Evolutionary conservation across 2,329 filamentous ascomycete species (phyloP), one percentile per base, ranked within the genome.

Genomic region (Sarocladiaceae sp.): DNA sequence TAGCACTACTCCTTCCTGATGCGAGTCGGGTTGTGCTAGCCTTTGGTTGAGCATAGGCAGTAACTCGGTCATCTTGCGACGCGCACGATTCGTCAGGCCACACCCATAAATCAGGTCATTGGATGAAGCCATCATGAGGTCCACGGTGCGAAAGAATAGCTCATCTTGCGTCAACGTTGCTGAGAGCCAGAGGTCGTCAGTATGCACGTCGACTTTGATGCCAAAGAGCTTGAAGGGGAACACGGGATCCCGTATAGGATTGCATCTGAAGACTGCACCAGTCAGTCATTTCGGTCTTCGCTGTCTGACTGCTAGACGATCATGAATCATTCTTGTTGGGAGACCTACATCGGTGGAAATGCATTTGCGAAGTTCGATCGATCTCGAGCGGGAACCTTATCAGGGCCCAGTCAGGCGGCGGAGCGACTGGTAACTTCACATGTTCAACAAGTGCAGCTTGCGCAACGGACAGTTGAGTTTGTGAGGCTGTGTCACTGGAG

Each of bases 181-280:
- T 12, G 37, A 18, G 15, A 39, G 25, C 25, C 18, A 40, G n/a
- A 33, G 17, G 15, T 29, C 18, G 13, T 44, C 37, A 6, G 36
- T 20, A 18, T 40, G 36, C 13, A 44, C 28, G 18, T 52, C 37
- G 23, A 52, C 28, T 15, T 25, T 11, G n/a, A 52, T 28, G 18
- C 29, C 29, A 26, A 52, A 44, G n/a, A 42, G 50, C 20, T 44
- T 44, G 26, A 44, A 52, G n/a, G 50, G 50, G 25, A 33, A 46
- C 18, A 52, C 18, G 5, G 50, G 36, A 33, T 52, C 50, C 17
- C 50, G 25, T 15, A 52, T 33, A 20, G 50, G 50, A 23, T 52
- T 52, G 18, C 50, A 40, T 5, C 26, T 5, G 17, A 52, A 44
- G 26, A 44, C 50, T 52, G 22, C 3, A 8, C 8, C 33, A 15